These are phyloP conservation scores for Candida sithepensis DNA, from an alignment of 805 yeast genomes.

Conservation along the genomic window DNA sequence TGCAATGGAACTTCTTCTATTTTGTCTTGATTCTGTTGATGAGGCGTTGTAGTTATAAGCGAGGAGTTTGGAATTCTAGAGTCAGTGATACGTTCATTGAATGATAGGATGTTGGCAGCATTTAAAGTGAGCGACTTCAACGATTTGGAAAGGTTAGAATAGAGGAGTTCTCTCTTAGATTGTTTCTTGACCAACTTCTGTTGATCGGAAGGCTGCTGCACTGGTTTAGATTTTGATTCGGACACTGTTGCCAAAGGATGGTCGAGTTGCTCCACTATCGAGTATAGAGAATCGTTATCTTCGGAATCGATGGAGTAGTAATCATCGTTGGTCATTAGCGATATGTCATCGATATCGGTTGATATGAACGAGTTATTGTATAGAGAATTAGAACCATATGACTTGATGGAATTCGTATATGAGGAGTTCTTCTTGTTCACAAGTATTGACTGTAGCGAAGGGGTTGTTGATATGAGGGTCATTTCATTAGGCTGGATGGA, in stretches of 20 bases:
- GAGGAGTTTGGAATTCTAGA: constrained; percentile 10
- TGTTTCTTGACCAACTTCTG: neutral
- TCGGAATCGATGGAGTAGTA: constrained; percentile 1
- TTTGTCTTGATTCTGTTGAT: neutral
- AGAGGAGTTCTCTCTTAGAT: constrained; percentile 9
- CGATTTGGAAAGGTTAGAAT: constrained; percentile 10
- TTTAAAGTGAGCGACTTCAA: constrained; percentile 7
- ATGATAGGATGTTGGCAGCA: constrained; percentile 10
- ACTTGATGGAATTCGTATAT: constrained; percentile 7
- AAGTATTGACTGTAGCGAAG: constrained; percentile 14
- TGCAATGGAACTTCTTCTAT: neutral
- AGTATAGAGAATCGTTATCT: neutral
- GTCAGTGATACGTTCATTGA: constrained; percentile 17
- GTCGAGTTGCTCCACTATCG: neutral
- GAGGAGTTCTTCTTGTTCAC: constrained; percentile 9
- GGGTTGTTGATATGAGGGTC: constrained; percentile 11
- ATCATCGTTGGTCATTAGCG: neutral
- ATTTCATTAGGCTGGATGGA: neutral
- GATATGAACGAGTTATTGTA: constrained; percentile 6
- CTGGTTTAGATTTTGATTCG: neutral
- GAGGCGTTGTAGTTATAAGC: neutral
- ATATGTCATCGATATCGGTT: neutral
- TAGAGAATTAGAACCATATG: neutral
- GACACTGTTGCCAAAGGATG: neutral
- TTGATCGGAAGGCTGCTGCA: no score